Evolutionary conservation across 805 yeast genomes (phyloP).

Genomic region (Vanderwaltozyma yarrowii): DNA sequence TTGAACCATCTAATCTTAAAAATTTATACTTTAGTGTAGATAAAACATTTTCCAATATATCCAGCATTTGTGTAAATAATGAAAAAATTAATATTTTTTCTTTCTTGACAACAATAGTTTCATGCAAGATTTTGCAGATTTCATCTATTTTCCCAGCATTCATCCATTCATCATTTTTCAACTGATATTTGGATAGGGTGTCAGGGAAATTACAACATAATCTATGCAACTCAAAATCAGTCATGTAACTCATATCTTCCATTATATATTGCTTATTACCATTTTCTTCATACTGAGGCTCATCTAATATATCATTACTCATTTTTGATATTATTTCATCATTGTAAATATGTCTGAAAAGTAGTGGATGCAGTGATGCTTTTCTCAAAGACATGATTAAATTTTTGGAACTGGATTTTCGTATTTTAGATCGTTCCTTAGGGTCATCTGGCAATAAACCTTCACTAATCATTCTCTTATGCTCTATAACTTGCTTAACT

Average conservation of each 20-base stretch:
- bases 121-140: slow-evolving; percentile 47
- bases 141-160: slow-evolving; percentile 64
- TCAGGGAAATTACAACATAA: slow-evolving; percentile 64
- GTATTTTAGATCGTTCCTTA: slow-evolving; percentile 31
- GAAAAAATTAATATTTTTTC: slow-evolving; percentile 77
- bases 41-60: slow-evolving; percentile 71
- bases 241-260: slow-evolving; percentile 95
- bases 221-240: slow-evolving; percentile 75
- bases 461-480: slow-evolving; percentile 22
- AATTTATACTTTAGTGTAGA: slow-evolving; percentile 56
- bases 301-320: slow-evolving; percentile 72
- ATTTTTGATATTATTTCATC: slow-evolving; percentile 49
- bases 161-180: slow-evolving; percentile 47
- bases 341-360: slow-evolving; percentile 58
- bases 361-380: slow-evolving; percentile 84
- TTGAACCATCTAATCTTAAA: slow-evolving; percentile 84
- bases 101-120: slow-evolving; percentile 39
- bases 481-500: slow-evolving; percentile 34
- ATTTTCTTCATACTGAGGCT: slow-evolving; percentile 57
- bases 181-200: slow-evolving; percentile 43
- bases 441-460: slow-evolving; percentile 12
- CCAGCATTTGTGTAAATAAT: slow-evolving; percentile 84
- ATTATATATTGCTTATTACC: slow-evolving; percentile 70
- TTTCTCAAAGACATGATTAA: slow-evolving; percentile 83
- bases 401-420: slow-evolving; percentile 36